A percentile compares a stretch with the other conserved stretches of the same genome.
These are phyloP conservation scores for Aspergillus coremiiformis DNA, from an alignment of 495 filamentous ascomycete species.

Conservation along the genomic window DNA sequence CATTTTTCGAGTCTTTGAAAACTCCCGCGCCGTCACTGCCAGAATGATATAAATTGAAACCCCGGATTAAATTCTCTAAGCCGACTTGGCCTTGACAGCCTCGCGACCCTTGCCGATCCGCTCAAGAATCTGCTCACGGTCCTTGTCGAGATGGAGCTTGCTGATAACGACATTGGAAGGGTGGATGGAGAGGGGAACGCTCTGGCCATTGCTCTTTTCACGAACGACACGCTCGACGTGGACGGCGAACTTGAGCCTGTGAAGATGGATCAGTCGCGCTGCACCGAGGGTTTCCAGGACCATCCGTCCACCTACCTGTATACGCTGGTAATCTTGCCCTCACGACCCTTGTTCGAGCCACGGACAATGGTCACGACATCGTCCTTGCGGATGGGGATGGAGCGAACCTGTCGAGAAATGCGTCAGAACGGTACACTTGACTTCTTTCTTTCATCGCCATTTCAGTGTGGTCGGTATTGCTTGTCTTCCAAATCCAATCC, in stretches of 20 bases:
- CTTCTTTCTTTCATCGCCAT: background rate
- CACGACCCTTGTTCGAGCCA: constrained; percentile 86
- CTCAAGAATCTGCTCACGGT: constrained; percentile 89
- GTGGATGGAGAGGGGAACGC: constrained; percentile 77
- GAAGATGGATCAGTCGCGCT: too few species aligned
- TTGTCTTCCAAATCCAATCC: background rate
- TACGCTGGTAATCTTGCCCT: constrained; percentile 79
- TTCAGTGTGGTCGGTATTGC: constrained; percentile 1
- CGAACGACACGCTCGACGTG: constrained; percentile 85
- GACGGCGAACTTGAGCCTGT: constrained; percentile 67
- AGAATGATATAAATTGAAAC: constrained; percentile 33
- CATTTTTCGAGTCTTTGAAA: constrained; percentile 28
- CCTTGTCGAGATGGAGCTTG: constrained; percentile 97
- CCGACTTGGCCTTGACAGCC: constrained; percentile 34
- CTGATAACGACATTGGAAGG: constrained; percentile 90
- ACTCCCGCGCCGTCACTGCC: constrained; percentile 33
- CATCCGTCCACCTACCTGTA: constrained; percentile 66
- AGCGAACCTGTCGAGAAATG: constrained; percentile 61
- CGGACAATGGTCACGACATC: constrained; percentile 89
- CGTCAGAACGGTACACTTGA: constrained; percentile 10
- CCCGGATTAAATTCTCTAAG: constrained; percentile 27
- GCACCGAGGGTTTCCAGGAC: too few species aligned
- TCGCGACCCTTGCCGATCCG: constrained; percentile 72
- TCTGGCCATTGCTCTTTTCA: constrained; percentile 90
- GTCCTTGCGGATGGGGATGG: constrained; percentile 96